Base-by-base conservation (phyloP, 768 basidiomycete species). In the Tricholoma flavovirens region DNA sequence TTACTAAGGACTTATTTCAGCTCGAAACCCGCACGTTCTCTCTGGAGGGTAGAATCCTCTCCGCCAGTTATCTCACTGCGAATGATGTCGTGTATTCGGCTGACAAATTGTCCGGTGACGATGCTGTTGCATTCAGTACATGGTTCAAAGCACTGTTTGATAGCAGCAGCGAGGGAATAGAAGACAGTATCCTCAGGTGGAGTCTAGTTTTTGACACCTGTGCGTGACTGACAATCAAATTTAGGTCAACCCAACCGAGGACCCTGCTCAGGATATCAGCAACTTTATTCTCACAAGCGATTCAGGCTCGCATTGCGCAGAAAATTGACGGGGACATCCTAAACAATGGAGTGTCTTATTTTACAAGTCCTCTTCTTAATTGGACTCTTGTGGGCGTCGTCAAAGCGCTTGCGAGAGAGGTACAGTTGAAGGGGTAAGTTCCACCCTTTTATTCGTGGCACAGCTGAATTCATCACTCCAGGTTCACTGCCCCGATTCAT, bases 101-200 rank as follows among this genome's bases (percentile, higher is more conserved):
- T 0, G 75, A 78, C 7, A 72, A 73, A 19, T 67, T 82, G 9
- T 68, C 75, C 15, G 61, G 59, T 29, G 79, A 81, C 50, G 80
- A 82, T 38, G 63, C 69, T 38, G 57, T 59, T 40, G 75, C 77
- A 17, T 82, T 83, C 59, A 64, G 69, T 32, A 72, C 75, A 8
- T 93, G 90, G 90, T 83, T 78, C 61, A 90, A 89, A 63, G 86
- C 87, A 0, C 73, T 93, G 24, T 92, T 92, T 66, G 88, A 90
- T 64, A 83, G 74, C 49, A 75, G 73, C 57, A 90, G 82, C 59
- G 90, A 92, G 66, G 90, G 90, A 1, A 91, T 93, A 24, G 90
- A 92, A 60, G 90, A 93, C 62, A 83, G 80, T 12, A 87, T 90
- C 54, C 71, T 87, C 22, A 75, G 84, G 85, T 84, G 68, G 61